Evolutionary conservation across 2,329 filamentous ascomycete genomes (phyloP), one percentile per base, ranked within the genome.

Genomic region (Colletotrichum limetticola): DNA sequence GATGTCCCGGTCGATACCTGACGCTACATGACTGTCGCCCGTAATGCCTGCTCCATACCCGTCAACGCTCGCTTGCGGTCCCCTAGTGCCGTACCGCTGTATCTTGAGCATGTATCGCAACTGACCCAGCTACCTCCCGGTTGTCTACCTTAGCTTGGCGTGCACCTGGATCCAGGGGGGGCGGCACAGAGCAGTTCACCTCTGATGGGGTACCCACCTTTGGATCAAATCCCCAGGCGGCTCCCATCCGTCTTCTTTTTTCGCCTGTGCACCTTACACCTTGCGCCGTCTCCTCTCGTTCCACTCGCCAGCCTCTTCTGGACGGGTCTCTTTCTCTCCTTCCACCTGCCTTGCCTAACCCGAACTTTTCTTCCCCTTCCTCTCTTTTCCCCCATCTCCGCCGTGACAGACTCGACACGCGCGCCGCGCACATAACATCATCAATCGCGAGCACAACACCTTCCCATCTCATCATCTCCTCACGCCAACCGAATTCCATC

Each of bases 271-370:
- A 65, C 62, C 49, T 64, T 63, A 46, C 60, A 61, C 59, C 49
- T 65, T 37, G 52, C 68, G 26, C 62, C 55, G 66, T 74, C 71
- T 71, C 66, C 61, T 74, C 57, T 65, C 71, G 49, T 73, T 74
- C 73, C 58, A 71, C 66, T 66, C 70, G 62, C 73, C 65, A 70
- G 62, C 65, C 73, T 74, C 71, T 74, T 70, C 70, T 58, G 49
- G 70, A 60, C 61, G 37, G 58, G 70, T 58, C 57, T 19, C 68
- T 62, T 62, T 58, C 57, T 62, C 65, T 74, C 52, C 67, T 70
- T 68, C 62, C 55, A 37, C 59, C 70, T 64, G 42, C 70, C 16
- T 64, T 66, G 63, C 68, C 71, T 66, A 60, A 58, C 70, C 42
- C 60, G 42, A 73, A 53, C 61, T 42, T 62, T 72, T 52, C 68